Evolutionary conservation across 345 rosid species (phyloP).

Genomic region (Combretum micranthum): DNA sequence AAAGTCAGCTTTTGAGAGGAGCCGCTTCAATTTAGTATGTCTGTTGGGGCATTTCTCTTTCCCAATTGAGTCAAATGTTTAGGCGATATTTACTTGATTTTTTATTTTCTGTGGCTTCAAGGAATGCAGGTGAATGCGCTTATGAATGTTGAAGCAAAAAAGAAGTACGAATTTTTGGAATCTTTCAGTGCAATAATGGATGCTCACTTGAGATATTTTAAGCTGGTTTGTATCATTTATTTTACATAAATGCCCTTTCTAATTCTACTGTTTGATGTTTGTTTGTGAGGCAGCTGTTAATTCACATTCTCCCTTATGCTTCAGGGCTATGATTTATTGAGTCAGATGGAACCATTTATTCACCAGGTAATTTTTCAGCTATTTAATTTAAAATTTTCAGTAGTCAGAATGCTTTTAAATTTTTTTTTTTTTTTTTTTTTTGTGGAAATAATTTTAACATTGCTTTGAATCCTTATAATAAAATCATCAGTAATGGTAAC

Average conservation of each 20-base stretch:
- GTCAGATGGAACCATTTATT: constrained; percentile 76
- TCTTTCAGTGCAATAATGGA: constrained; percentile 86
- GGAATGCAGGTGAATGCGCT: constrained; percentile 78
- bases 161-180: constrained; percentile 88
- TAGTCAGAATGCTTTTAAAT: neutral
- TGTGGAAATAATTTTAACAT: neutral
- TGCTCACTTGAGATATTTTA: constrained; percentile 79
- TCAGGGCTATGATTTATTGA: constrained; percentile 68
- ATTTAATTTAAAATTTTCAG: neutral
- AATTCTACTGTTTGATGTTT: neutral
- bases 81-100: constrained; percentile 17
- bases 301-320: constrained; percentile 8
- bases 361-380: constrained; percentile 50
- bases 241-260: constrained; percentile 3
- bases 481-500: too few relatives aligned
- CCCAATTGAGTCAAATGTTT: constrained; percentile 4
- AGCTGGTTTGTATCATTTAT: constrained; percentile 45
- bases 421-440: neutral
- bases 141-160: constrained; percentile 73
- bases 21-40: constrained; percentile 86
- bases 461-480: too few relatives aligned
- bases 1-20: constrained; percentile 75
- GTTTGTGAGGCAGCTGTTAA: too few relatives aligned
- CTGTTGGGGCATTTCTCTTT: constrained; percentile 9
- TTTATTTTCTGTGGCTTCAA: constrained; percentile 34